Evolutionary conservation across 202 grass and related monocot genomes (phyloP).

Genomic region (Schoenoplectus tabernaemontani): DNA sequence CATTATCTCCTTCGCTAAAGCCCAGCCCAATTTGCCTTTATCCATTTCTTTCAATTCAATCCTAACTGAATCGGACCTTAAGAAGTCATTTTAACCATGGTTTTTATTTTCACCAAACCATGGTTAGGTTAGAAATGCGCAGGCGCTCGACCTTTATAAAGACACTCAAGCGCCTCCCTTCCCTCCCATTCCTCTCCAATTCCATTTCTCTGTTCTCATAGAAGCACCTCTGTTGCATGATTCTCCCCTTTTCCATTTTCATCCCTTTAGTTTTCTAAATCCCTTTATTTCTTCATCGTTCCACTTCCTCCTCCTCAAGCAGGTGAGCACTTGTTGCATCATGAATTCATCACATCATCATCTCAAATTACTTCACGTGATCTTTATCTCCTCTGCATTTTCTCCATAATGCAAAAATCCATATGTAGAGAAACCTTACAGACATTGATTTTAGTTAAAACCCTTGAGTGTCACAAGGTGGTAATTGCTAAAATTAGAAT

Average conservation of each 20-base stretch:
- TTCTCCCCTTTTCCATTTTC: not conserved
- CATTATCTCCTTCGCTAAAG: not conserved
- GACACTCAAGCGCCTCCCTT: not conserved
- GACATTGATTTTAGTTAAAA: not conserved
- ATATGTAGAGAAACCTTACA: not conserved
- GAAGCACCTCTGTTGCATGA: conserved; percentile 7
- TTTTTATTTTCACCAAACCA: not conserved
- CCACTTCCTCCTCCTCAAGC: not conserved
- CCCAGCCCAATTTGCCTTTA: conserved; percentile 17
- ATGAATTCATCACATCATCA: not conserved
- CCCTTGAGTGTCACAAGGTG: not conserved
- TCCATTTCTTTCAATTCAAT: not conserved
- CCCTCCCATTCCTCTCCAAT: conserved; percentile 10
- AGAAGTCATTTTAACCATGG: not conserved
- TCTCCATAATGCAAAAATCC: not conserved
- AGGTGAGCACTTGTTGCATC: not conserved
- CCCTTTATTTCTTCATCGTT: not conserved
- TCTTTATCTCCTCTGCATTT: not conserved
- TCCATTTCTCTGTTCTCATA: not conserved
- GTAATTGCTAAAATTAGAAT: not conserved
- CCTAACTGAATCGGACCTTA: not conserved
- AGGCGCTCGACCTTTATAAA: conserved; percentile 20
- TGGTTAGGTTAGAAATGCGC: not conserved
- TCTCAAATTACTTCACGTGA: too few relatives aligned
- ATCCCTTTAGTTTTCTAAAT: not conserved